Base-by-base conservation (phyloP, 176 grass and related monocot species). In the sorghum (Sorghum bicolor) region DNA sequence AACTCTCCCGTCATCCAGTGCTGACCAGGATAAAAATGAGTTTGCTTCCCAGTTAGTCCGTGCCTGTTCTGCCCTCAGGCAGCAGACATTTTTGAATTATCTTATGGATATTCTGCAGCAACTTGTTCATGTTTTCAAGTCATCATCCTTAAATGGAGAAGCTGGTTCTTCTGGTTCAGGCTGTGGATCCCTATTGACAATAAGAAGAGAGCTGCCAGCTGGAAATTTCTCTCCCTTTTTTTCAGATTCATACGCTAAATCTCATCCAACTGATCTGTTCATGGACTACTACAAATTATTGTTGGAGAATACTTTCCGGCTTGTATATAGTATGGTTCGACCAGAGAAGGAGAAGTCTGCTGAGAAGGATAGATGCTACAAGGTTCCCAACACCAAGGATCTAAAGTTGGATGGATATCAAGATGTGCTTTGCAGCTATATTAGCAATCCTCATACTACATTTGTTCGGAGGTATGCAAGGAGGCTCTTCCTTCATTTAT, bases 221-320 rank as follows among this genome's bases (percentile, higher is more conserved):
- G 96, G 96, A 83, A 98, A 98, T 66, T 98, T 93, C 77, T 93
- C 93, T 69, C 96, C 96, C 44, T 98, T 95, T 57, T 98, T 98
- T 72, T 95, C 96, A 33, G 96, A 98, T 88, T 98, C 96, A 26
- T 98, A 98, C 79, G 96, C 91, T 44, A 98, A 98, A 88, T 90
- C 96, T 80, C 93, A 98, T 64, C 87, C 90, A 15, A 91, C 93
- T 41, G 96, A 98, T 93, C 89, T 98, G 33, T 98, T 98, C 53
- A 71, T 84, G 48, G 96, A 98, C 72, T 98, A 98, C 77, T 85
- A 93, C 69, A 98, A 95, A 77, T 82, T 98, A 48, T 82, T 98
- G 63, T 82, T 98, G 80, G 96, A 98, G 80, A 98, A 95, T 73
- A 95, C 96, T 40, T 95, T 98, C 68, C 67, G 96, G 64, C 89